Percentiles rank a stretch among this genome's conserved stretches.
Conservation (phyloP, 192 early-diverging fungal species). For the Backusella sp. region DNA sequence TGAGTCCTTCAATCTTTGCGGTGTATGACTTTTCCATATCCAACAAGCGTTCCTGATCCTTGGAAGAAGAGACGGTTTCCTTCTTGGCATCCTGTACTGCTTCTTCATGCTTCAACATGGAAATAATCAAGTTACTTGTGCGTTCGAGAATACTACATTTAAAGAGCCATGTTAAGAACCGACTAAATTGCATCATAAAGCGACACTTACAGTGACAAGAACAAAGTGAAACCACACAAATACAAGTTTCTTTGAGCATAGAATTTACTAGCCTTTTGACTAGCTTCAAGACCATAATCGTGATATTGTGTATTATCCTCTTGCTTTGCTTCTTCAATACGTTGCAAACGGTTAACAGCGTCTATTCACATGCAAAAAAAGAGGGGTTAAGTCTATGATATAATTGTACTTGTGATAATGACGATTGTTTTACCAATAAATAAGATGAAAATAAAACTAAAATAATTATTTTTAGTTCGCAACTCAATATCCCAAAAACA, state of each 20-base stretch:
- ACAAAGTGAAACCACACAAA: conserved; percentile 58
- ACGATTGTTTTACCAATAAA: conserved; percentile 47
- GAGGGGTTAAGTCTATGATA: neutral
- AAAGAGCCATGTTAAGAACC: neutral
- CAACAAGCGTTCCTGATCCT: conserved; percentile 21
- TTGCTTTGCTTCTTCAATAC: conserved; percentile 19
- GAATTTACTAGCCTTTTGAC: conserved; percentile 47
- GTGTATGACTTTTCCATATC: conserved; percentile 19
- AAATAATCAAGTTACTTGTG: conserved; percentile 49
- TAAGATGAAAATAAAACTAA: conserved; percentile 55
- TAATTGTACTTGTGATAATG: neutral
- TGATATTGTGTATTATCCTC: conserved; percentile 22
- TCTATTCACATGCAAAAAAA: conserved; percentile 28
- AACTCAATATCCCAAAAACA: neutral
- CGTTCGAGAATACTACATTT: conserved; percentile 48
- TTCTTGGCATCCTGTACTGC: conserved; percentile 17
- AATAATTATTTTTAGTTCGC: neutral
- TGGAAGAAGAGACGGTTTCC: conserved; percentile 8
- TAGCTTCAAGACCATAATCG: conserved; percentile 38
- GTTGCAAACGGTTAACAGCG: conserved; percentile 49
- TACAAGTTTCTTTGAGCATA: conserved; percentile 64
- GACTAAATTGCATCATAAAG: neutral
- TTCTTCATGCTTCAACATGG: conserved; percentile 52
- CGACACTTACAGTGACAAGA: conserved; percentile 50
- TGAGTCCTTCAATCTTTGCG: conserved; percentile 12